Percentiles rank a stretch among this genome's conserved stretches.
Conservation (phyloP, 257 asterid species). For the Nicotiana noctiflora region DNA sequence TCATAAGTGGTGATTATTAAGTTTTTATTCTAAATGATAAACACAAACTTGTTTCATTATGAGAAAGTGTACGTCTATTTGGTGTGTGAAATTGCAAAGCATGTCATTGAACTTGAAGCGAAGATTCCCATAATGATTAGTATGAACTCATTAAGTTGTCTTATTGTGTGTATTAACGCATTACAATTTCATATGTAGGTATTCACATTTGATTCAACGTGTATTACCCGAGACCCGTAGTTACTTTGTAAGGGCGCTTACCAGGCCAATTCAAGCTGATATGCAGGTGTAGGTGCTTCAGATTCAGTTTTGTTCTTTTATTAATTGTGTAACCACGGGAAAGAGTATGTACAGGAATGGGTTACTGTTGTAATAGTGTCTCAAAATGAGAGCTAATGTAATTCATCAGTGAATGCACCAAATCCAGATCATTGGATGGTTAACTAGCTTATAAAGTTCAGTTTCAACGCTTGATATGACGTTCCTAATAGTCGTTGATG, state of each 20-base stretch:
- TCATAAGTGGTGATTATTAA: not conserved
- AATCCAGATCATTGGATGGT: not conserved
- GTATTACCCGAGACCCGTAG: slow-evolving; percentile 71
- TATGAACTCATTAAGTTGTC: not conserved
- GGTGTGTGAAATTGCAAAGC: not conserved
- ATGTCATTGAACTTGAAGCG: not conserved
- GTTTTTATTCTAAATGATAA: too few relatives aligned
- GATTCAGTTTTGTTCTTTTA: slow-evolving; percentile 37
- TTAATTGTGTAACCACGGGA: slow-evolving; percentile 33
- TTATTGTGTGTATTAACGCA: not conserved
- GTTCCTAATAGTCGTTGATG: not conserved
- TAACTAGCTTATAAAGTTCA: not conserved
- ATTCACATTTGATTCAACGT: slow-evolving; percentile 56
- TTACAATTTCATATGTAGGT: slow-evolving; percentile 40
- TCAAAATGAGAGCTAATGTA: slow-evolving; percentile 10
- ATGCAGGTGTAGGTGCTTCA: slow-evolving; percentile 30
- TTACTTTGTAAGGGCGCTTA: slow-evolving; percentile 63
- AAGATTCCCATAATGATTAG: not conserved
- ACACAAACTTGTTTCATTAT: not conserved
- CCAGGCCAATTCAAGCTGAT: slow-evolving; percentile 48
- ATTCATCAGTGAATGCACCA: not conserved
- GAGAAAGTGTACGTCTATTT: not conserved
- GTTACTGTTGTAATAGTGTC: slow-evolving; percentile 11
- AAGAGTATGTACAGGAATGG: slow-evolving; percentile 48
- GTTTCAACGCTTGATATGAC: not conserved